Percentiles rank a stretch among this genome's conserved stretches.
These are phyloP conservation scores for Cylindrotheca closterium DNA, from an alignment of 108 stramenopile species.

Conservation along the genomic window DNA sequence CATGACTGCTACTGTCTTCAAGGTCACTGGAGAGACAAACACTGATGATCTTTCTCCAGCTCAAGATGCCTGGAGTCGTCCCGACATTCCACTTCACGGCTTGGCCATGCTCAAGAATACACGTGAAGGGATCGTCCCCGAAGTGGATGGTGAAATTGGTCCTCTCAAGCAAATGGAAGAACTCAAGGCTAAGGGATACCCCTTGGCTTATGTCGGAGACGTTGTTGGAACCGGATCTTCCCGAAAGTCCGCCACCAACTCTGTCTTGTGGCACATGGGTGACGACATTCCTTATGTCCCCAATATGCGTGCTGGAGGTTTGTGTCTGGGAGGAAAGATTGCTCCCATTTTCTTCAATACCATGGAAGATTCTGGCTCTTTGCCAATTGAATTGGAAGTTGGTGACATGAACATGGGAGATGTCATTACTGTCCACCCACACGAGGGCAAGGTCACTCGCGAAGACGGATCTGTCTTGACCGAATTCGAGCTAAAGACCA, in stretches of 20 bases:
- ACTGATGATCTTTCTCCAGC: constrained; percentile 94
- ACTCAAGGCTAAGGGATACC: constrained; percentile 81
- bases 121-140: constrained; percentile 88
- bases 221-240: constrained; percentile 95
- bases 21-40: constrained; percentile 97
- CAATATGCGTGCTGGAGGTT: constrained; percentile 87
- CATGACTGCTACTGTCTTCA: constrained; percentile 94
- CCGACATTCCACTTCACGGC: constrained; percentile 95
- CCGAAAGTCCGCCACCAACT: constrained; percentile 94
- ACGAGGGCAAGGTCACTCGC: constrained; percentile 79
- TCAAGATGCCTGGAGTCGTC: constrained; percentile 95
- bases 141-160: constrained; percentile 79
- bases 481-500: constrained; percentile 87
- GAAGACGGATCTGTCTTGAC: constrained; percentile 84
- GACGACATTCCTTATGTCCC: constrained; percentile 93
- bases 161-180: constrained; percentile 79
- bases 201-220: constrained; percentile 94
- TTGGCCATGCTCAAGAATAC: constrained; percentile 95
- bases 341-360: constrained; percentile 98
- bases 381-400: constrained; percentile 94
- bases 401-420: constrained; percentile 87
- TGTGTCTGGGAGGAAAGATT: constrained; percentile 94
- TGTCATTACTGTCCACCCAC: constrained; percentile 91
- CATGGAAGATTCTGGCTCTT: constrained; percentile 96
- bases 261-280: constrained; percentile 94